Evolutionary conservation across 176 grass and related monocot genomes (phyloP).

Genomic region (Tuctoria greenei): DNA sequence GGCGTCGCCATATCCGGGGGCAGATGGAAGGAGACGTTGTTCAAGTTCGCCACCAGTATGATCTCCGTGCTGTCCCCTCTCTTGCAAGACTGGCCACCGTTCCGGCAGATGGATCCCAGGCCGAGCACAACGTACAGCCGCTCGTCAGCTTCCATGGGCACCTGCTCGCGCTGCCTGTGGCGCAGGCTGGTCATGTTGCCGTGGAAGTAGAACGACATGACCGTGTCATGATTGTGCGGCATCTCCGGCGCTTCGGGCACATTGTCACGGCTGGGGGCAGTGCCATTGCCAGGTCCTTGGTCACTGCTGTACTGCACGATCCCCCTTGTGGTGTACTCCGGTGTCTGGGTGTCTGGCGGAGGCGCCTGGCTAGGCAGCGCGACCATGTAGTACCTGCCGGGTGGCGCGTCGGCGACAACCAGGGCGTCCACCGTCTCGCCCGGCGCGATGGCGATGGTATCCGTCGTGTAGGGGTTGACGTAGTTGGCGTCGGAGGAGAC

Average conservation of each 20-base stretch:
- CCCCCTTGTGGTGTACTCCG: neutral
- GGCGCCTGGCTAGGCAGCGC: neutral
- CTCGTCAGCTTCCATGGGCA: neutral
- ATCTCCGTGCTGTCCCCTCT: neutral
- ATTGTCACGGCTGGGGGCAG: neutral
- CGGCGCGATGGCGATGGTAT: neutral
- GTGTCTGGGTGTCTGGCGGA: neutral
- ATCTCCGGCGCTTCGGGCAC: neutral
- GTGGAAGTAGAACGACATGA: neutral
- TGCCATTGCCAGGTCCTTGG: neutral
- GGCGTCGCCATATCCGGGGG: neutral
- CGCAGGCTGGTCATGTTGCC: neutral
- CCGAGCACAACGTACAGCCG: neutral
- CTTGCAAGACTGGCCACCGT: neutral
- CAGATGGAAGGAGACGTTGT: constrained; percentile 23
- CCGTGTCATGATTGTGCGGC: neutral
- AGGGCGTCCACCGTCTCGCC: constrained; percentile 35
- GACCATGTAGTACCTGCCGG: constrained; percentile 27
- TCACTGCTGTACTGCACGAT: neutral
- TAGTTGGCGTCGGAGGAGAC: constrained; percentile 29
- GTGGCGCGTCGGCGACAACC: constrained; percentile 17
- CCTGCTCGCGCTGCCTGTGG: fast-evolving
- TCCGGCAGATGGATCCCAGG: neutral
- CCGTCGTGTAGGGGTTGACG: constrained; percentile 22
- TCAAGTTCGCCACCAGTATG: neutral